Evolutionary conservation across 108 stramenopile species (phyloP), one percentile per base, ranked within the genome.

Genomic region (Pelagomonas calceolata): DNA sequence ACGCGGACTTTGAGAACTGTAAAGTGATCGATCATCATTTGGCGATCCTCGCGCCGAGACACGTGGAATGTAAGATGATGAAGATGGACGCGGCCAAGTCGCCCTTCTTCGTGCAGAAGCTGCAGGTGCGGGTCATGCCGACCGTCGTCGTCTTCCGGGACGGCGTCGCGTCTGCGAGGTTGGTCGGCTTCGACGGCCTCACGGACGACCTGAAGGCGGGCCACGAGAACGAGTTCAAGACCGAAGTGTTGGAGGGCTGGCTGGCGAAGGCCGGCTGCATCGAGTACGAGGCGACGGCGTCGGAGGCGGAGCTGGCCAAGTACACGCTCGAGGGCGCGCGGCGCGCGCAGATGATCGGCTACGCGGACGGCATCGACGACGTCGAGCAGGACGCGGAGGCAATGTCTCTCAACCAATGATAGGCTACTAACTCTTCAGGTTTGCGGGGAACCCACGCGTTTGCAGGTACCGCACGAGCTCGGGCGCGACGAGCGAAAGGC

Each of bases 1-100:
- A 99, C 76, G 81, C 91, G 26, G 96, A 96, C 60, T 97, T 97
- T 77, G 85, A 90, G 76, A 81, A 89, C 33, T 95, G 92, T 71
- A 90, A 92, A 74, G 86, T 98, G 70, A 94, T 98, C 95, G 92
- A 97, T 70, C 89, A 90, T 76, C 95, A 96, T 75, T 79, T 98
- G 64, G 84, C 84, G 36, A 73, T 87, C 21, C 81, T 95, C 29
- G 90, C 87, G 0, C 66, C 70, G 35, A 66, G 75, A 36, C 95
- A 97, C 79, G 60, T 90, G 29, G 85, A 89, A 65, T 86, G 91
- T 69, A 96, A 96, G 71, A 94, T 96, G 72, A 70, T 98, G 30
- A 83, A 92, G 30, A 85, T 96, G 34, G 89, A 96, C 75, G 95
- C 95, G 0, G 88, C 88, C 69, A 98, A 97, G 85, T 87, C 94